Evolutionary conservation across 2,329 filamentous ascomycete species (phyloP), one percentile per base, ranked within the genome.

Genomic region (Apiospora saccharicola): DNA sequence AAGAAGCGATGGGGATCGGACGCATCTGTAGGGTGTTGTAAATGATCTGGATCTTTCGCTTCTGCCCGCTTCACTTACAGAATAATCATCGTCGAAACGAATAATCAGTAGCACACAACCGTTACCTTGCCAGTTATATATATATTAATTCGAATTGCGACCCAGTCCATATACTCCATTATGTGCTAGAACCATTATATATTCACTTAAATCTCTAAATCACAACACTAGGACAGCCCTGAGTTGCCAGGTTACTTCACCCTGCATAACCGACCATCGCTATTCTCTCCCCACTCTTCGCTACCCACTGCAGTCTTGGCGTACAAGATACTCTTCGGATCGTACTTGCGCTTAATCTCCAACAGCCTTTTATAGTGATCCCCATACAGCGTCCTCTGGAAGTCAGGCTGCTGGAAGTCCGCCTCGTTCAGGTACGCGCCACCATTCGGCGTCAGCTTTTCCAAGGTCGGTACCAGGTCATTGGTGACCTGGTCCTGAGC

Each of bases 301-400:
- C 81, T 84, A 0, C 85, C 85, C 26, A 61, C 53, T 3, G 78
- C 82, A 0, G 81, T 82, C 10, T 76, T 78, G 13, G 82, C 83
- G 68, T 85, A 83, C 46, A 83, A 85, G 2, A 86, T 64, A 5
- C 76, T 76, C 2, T 79, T 37, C 4, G 82, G 77, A 75, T 86
- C 86, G 74, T 83, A 86, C 67, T 78, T 82, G 19, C 79, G 73
- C 80, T 87, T 87, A 34, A 87, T 78, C 0, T 22, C 67, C 16
- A 79, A 22, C 53, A 85, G 73, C 7, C 30, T 37, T 16, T 16
- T 4, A 26, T 57, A 57, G 4, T 30, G 13, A 7, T 57, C 26
- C 14, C 13, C 71, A 72, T 1, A 70, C 53, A 57, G 1, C 14
- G 30, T 34, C 26, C 19, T 19, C 30, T 61, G 53, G 22, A 61